Percentiles rank a stretch among this genome's conserved stretches.
These are phyloP conservation scores for Coemansia erecta DNA, from an alignment of 192 early-diverging fungal genomes.

Conservation along the genomic window DNA sequence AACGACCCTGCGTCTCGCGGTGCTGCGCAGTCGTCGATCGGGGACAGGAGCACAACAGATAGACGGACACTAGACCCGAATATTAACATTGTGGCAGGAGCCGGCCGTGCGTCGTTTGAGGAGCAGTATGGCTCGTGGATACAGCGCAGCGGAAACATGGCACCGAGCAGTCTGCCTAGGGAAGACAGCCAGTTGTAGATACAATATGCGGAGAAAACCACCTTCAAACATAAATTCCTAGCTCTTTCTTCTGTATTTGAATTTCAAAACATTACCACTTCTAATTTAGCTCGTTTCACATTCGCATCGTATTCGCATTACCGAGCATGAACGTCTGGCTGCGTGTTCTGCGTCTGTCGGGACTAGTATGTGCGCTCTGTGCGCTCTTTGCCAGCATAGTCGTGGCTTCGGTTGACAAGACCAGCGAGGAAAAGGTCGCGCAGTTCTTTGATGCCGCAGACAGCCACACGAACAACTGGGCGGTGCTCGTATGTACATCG, in stretches of 20 bases:
- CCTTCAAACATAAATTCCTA: background rate
- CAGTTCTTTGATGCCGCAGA: slow-evolving; percentile 59
- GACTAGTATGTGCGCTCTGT: background rate
- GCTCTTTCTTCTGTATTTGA: background rate
- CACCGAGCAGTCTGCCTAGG: background rate
- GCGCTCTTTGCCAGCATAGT: background rate
- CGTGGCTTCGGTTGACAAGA: background rate
- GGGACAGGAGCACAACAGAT: background rate
- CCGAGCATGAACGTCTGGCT: background rate
- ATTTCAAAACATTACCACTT: background rate
- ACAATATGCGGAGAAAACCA: too few species aligned
- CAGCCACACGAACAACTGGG: slow-evolving; percentile 97
- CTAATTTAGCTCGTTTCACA: background rate
- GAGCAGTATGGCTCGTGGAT: slow-evolving; percentile 52
- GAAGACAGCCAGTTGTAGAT: background rate
- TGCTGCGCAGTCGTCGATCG: background rate
- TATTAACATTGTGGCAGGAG: background rate
- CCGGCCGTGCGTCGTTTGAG: slow-evolving; percentile 20
- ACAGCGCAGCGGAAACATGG: slow-evolving; percentile 29
- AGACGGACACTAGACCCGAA: background rate
- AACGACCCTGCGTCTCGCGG: slow-evolving; percentile 36
- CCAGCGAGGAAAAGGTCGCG: slow-evolving; percentile 32
- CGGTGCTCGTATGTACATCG: slow-evolving; percentile 95
- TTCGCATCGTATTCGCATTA: background rate
- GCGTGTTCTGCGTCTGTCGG: background rate